Percentiles rank a stretch among this genome's conserved stretches.
These are phyloP conservation scores for Metarhizium anisopliae DNA, from an alignment of 2,329 filamentous ascomycete species.

Conservation along the genomic window DNA sequence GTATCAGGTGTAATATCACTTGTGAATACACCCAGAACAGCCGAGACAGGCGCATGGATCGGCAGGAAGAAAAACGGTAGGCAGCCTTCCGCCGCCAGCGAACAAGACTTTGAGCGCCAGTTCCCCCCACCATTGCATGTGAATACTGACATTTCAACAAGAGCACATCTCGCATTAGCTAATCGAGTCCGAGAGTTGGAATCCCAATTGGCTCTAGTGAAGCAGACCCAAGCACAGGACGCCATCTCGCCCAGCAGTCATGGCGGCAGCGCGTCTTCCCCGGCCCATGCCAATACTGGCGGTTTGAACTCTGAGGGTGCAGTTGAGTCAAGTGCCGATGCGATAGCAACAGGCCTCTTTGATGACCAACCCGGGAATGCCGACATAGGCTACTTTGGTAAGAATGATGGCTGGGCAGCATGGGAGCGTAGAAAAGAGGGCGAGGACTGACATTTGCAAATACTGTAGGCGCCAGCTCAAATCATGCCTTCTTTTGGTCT, in stretches of 20 bases:
- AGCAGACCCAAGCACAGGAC: not conserved
- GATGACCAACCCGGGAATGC: constrained; percentile 14
- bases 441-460: not conserved
- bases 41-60: constrained; percentile 16
- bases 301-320: constrained; percentile 5
- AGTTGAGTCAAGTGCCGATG: constrained; percentile 17
- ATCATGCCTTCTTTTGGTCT: constrained; percentile 20
- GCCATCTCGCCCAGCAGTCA: not conserved
- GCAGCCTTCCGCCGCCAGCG: not conserved
- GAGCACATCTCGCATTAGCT: constrained; percentile 2
- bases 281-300: not conserved
- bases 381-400: constrained; percentile 20
- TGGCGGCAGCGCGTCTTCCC: not conserved
- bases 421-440: not conserved
- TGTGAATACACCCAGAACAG: constrained; percentile 14
- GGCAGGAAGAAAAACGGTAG: constrained; percentile 13
- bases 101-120: not conserved
- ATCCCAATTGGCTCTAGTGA: not conserved
- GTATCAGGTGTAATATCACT: constrained; percentile 6
- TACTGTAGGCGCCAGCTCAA: constrained; percentile 18
- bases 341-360: constrained; percentile 18
- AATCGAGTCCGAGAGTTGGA: constrained; percentile 1
- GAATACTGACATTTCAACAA: not conserved
- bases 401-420: not conserved
- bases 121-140: not conserved